A percentile compares a stretch with the other conserved stretches of the same genome.
phyloP scores from a whole-genome alignment of 2,329 filamentous ascomycete genomes.

The Clonostachys rhizophaga region DNA sequence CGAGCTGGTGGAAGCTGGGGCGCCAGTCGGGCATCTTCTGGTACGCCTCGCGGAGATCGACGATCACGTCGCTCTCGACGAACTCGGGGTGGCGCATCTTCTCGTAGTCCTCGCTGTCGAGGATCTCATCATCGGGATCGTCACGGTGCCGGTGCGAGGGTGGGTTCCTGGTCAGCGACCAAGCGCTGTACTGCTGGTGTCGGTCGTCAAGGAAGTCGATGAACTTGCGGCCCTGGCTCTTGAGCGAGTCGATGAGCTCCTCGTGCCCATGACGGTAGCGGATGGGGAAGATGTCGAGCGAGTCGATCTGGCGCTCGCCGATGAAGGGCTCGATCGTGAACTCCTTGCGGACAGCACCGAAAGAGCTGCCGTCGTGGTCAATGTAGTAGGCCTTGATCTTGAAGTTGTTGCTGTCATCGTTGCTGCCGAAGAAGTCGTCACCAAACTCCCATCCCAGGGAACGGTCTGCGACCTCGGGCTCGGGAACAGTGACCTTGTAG shows the following conservation, averaged over 20 bases:
- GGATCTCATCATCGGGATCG: conserved; percentile 21
- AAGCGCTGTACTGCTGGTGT: conserved; percentile 33
- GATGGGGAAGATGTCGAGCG: conserved; percentile 29
- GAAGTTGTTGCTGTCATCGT: conserved; percentile 20
- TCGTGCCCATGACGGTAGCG: conserved; percentile 27
- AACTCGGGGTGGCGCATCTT: conserved; percentile 31
- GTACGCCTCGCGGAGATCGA: conserved; percentile 32
- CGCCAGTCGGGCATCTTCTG: conserved; percentile 31
- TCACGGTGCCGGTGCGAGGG: conserved; percentile 7
- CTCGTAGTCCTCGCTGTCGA: conserved; percentile 18
- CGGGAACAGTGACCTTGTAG: conserved; percentile 22
- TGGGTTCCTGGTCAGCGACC: conserved; percentile 32
- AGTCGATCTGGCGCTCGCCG: conserved; percentile 29
- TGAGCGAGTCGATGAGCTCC: conserved; percentile 22
- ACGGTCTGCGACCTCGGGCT: conserved; percentile 19
- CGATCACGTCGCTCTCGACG: conserved; percentile 35
- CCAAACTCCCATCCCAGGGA: conserved; percentile 26
- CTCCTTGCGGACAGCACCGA: conserved; percentile 27
- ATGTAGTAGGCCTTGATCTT: conserved; percentile 33
- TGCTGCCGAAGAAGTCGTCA: conserved; percentile 15
- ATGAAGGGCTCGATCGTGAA: conserved; percentile 28
- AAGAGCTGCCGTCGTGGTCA: conserved; percentile 31
- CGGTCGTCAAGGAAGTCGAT: conserved; percentile 23
- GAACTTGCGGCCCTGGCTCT: conserved; percentile 24
- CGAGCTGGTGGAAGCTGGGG: conserved; percentile 20